Evolutionary conservation across 1,284 basidiomycete species (phyloP), one percentile per base, ranked within the genome.

Genomic region (Ustilago shanxiensis): DNA sequence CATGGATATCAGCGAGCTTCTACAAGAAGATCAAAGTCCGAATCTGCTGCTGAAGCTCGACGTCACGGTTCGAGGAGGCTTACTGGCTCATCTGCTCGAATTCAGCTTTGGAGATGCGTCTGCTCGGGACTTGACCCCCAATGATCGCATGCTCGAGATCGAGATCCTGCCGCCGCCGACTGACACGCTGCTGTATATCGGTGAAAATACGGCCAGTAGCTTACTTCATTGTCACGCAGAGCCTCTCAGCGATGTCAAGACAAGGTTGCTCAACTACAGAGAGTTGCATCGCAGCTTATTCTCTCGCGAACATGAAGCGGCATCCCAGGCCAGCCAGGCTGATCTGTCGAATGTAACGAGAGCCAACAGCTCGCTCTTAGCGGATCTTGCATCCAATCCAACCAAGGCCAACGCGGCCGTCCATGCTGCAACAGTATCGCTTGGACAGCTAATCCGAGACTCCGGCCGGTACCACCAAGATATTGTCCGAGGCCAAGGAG

Each of bases 211-310:
- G 11, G 20, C 5, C 8, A 16, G 33, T 13, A 4, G 0, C 1
- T 11, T 45, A 3, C 14, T 20, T 11, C 51, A 24, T 11, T 11
- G n/a, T 14, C 18, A 8, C 7, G n/a, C 14, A 5, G 53, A 62
- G 5, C 28, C 16, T 13, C 9, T 52, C n/a, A 57, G 39, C 28
- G 24, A 45, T 10, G 61, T 67, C 52, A 66, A 67, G 54, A 64
- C 70, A 9, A 63, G 31, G 35, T 18, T 60, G 10, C 31, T 67
- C 28, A 39, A 60, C 28, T 53, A 53, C 16, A 31, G n/a, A 26
- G n/a, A 50, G 22, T 31, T 72, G 22, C 33, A 64, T n/a, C 49
- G 35, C 44, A 20, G 24, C 16, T 22, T 67, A 11, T 72, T 72
- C 13, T 37, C 49, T 3, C 22, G 18, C 26, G 52, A 29, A 6